phyloP scores from a whole-genome alignment of 1,284 basidiomycete genomes.

The Ceratorhiza oryzae-sativae region DNA sequence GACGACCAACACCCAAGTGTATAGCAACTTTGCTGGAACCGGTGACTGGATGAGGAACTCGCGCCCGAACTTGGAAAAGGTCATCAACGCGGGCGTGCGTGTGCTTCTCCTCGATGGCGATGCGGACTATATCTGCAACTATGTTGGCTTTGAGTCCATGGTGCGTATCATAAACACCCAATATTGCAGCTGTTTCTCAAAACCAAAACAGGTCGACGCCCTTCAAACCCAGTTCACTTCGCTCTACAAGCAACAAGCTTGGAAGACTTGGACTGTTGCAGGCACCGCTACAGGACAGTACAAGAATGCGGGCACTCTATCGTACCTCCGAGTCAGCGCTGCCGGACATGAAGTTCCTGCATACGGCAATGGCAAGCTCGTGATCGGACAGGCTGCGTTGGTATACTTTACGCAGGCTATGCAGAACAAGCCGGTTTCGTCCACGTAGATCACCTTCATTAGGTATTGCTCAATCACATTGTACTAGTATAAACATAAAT shows the following conservation, averaged over 20 bases:
- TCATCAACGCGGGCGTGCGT: conserved; percentile 61
- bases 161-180: conserved; percentile 49
- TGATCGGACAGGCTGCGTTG: conserved; percentile 48
- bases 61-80: conserved; percentile 61
- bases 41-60: conserved; percentile 73
- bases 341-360: conserved; percentile 63
- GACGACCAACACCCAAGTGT: conserved; percentile 36
- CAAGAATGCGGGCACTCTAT: conserved; percentile 68
- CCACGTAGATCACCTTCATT: background rate
- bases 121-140: conserved; percentile 40
- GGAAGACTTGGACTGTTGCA: conserved; percentile 59
- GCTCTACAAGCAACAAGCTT: conserved; percentile 53
- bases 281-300: conserved; percentile 60
- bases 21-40: conserved; percentile 61
- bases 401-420: conserved; percentile 48
- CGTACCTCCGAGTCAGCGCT: conserved; percentile 63
- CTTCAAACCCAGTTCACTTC: conserved; percentile 56
- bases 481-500: background rate
- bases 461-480: background rate
- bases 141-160: conserved; percentile 65
- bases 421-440: conserved; percentile 7
- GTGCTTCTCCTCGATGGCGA: conserved; percentile 2
- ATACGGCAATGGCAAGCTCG: conserved; percentile 49
- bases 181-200: conserved; percentile 16
- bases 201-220: conserved; percentile 52